Percentiles rank a stretch among this genome's conserved stretches.
Evolutionary conservation across 2,329 filamentous ascomycete species (phyloP).

Genomic region (Verticillium tricorpus): DNA sequence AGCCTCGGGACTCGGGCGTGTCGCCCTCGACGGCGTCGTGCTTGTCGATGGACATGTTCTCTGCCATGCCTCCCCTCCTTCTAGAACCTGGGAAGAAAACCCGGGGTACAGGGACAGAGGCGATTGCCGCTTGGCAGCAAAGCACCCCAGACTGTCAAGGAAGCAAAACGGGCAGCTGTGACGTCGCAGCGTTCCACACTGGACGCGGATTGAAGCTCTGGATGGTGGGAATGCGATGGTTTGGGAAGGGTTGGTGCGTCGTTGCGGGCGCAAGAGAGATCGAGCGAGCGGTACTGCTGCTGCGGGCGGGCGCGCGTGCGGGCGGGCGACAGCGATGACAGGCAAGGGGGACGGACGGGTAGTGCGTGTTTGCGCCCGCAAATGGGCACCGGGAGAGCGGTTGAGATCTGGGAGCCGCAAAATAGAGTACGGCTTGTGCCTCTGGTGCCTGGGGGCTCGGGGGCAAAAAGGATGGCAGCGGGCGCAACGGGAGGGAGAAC

Average conservation of each 20-base stretch:
- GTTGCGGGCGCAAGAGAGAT: conserved; percentile 25
- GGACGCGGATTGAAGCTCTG: conserved; percentile 14
- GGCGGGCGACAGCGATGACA: conserved; percentile 14
- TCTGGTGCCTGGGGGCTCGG: conserved; percentile 2
- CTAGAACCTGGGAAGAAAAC: conserved; percentile 21
- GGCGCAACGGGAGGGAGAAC: conserved; percentile 10
- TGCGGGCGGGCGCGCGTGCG: too few species aligned
- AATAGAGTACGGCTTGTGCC: conserved; percentile 16
- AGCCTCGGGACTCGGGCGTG: conserved; percentile 57
- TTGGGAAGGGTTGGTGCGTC: conserved; percentile 29
- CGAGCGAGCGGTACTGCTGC: background rate
- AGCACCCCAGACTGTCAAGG: conserved; percentile 8
- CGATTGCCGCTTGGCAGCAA: conserved; percentile 7
- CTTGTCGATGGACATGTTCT: conserved; percentile 64
- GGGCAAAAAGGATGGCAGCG: conserved; percentile 5
- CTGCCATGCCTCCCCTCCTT: conserved; percentile 45
- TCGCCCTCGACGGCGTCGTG: conserved; percentile 53
- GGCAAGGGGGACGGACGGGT: conserved; percentile 17
- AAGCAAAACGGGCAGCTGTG: conserved; percentile 28
- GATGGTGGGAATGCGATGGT: conserved; percentile 22
- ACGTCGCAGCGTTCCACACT: conserved; percentile 22
- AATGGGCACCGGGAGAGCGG: conserved; percentile 10
- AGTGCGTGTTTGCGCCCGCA: conserved; percentile 15
- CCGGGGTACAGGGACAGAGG: conserved; percentile 3
- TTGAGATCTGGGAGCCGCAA: conserved; percentile 25